Base-by-base conservation (phyloP, 805 yeast species). In the Saitoella complicata region DNA sequence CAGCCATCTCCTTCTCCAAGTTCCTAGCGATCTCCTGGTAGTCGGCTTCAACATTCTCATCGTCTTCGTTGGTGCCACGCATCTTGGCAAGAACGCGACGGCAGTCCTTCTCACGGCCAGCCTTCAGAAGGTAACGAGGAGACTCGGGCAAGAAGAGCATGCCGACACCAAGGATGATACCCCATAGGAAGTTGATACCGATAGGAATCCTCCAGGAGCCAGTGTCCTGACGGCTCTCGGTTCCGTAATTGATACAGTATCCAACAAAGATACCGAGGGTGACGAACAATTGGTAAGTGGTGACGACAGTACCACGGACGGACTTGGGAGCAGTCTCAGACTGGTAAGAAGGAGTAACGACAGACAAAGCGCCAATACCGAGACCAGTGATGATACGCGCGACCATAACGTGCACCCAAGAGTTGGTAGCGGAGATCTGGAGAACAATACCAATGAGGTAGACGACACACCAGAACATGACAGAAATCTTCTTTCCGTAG, bases 241-340 rank as follows among this genome's bases (percentile, higher is more conserved):
- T 77, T 35, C 79, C 86, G 54, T 78, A 80, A 52, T 77, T 75
- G 37, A 80, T 71, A 51, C 80, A 73, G 53, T 78, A 70, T 7
- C 86, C 85, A 35, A 80, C 60, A 46, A 81, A 60, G 41, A 81
- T 65, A 45, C 91, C 91, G 67, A 82, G 71, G 5, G 87, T 79
- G 53, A 68, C 65, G 40, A 79, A 77, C 69, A 78, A 71, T 60
- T 82, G 91, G 59, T 79, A 82, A 12, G 80, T 70, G 46, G 80
- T 73, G 40, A 81, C 86, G 48, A 80, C 68, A 12, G 84, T 73
- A 53, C 93, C 93, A 65, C 93, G 71, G 44, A 80, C 73, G 70
- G 79, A 76, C 54, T 71, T 75, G 31, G 88, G 91, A 30, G 85
- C 73, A 37, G 82, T 77, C 60, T 81, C 84, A 34, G 86, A 80